These are phyloP conservation scores for Biscogniauxia marginata DNA, from an alignment of 2,329 filamentous ascomycete genomes.

Conservation along the genomic window DNA sequence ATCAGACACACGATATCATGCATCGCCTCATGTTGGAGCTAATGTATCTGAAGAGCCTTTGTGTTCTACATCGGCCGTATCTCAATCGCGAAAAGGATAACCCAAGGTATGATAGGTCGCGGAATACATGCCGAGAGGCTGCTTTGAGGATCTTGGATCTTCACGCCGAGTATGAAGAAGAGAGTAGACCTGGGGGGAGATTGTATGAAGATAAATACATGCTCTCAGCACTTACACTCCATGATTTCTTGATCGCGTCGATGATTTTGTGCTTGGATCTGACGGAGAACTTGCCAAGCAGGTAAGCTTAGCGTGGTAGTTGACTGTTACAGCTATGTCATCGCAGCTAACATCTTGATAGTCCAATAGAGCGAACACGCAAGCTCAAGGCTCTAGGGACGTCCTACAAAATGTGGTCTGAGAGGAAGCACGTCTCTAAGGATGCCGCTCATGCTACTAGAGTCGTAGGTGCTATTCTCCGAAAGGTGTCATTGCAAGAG, in stretches of 20 bases:
- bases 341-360: constrained; percentile 16
- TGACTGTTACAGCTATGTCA: not conserved
- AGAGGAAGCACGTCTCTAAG: constrained; percentile 36
- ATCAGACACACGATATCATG: constrained; percentile 46
- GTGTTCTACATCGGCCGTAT: constrained; percentile 50
- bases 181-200: constrained; percentile 47
- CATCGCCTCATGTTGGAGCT: constrained; percentile 48
- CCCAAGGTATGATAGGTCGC: constrained; percentile 38
- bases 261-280: constrained; percentile 59
- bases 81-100: constrained; percentile 41
- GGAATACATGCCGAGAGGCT: constrained; percentile 41
- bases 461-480: constrained; percentile 43
- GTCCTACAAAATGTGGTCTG: constrained; percentile 44
- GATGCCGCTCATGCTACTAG: constrained; percentile 44
- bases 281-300: constrained; percentile 38
- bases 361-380: constrained; percentile 32
- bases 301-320: constrained; percentile 27
- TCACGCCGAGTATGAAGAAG: constrained; percentile 46
- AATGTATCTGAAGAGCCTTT: constrained; percentile 48
- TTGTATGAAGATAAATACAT: constrained; percentile 54
- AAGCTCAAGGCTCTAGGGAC: constrained; percentile 39
- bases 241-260: constrained; percentile 58
- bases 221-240: constrained; percentile 50
- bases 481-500: constrained; percentile 35
- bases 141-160: constrained; percentile 45